A percentile compares a stretch with the other conserved stretches of the same genome.
Evolutionary conservation across 2,329 filamentous ascomycete genomes (phyloP).

Genomic region (Myriosclerotinia scirpicola): DNA sequence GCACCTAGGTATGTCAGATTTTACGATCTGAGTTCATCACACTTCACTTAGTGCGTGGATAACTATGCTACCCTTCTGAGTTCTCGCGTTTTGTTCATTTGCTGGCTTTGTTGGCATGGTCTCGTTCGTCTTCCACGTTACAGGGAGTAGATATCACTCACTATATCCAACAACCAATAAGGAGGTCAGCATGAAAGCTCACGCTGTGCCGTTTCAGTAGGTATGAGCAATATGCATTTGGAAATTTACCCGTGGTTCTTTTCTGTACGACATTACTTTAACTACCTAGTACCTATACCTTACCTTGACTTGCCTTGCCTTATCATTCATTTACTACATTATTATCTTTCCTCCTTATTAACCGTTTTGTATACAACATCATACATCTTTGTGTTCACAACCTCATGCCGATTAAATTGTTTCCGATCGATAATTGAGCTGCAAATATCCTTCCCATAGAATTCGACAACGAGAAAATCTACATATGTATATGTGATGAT

Average conservation of each 20-base stretch:
- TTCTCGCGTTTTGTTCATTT: too few relatives aligned
- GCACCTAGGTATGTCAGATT: slow-evolving; percentile 11
- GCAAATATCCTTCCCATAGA: neutral
- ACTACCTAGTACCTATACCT: slow-evolving; percentile 5
- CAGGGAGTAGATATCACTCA: slow-evolving; percentile 21
- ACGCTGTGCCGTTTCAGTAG: slow-evolving; percentile 24
- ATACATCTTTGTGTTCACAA: slow-evolving; percentile 3
- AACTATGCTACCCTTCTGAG: too few relatives aligned
- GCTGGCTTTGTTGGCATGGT: slow-evolving; percentile 19
- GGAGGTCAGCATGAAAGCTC: slow-evolving; percentile 20
- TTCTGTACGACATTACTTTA: slow-evolving; percentile 17
- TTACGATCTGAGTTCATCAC: slow-evolving; percentile 10
- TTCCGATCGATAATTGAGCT: neutral
- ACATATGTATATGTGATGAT: slow-evolving; percentile 20
- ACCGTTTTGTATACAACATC: slow-evolving; percentile 14
- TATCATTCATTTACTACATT: slow-evolving; percentile 1
- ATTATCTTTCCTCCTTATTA: neutral
- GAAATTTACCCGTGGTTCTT: slow-evolving; percentile 11
- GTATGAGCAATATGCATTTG: slow-evolving; percentile 1
- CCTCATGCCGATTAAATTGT: slow-evolving; percentile 10
- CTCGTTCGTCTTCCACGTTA: slow-evolving; percentile 16
- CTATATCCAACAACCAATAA: slow-evolving; percentile 16
- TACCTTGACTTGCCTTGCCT: neutral
- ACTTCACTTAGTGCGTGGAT: slow-evolving; percentile 9
- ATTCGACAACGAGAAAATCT: slow-evolving; percentile 3